These are phyloP conservation scores for Lachancea dasiensis DNA, from an alignment of 805 yeast species.

Conservation along the genomic window DNA sequence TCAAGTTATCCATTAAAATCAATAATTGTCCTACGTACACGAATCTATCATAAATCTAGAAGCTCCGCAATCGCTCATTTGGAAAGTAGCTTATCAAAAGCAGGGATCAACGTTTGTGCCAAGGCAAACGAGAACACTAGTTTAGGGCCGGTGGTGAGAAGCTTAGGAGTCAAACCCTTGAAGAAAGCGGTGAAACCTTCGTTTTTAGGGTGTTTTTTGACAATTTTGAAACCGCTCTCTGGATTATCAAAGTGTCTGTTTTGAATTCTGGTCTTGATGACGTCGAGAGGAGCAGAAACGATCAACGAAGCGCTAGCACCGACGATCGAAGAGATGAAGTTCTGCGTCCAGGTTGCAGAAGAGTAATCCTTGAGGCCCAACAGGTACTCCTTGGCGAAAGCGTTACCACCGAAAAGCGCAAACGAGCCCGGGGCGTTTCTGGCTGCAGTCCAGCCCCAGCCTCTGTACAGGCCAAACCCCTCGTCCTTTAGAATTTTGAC, in stretches of 20 bases:
- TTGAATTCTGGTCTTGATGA: constrained; percentile 97
- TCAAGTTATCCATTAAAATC: too few species aligned
- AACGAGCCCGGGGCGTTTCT: constrained; percentile 99
- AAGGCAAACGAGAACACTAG: constrained; percentile 96
- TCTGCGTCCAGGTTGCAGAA: constrained; percentile 90
- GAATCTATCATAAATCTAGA: background rate
- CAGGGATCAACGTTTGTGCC: constrained; percentile 96
- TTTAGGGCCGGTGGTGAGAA: constrained; percentile 97
- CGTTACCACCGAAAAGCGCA: constrained; percentile 96
- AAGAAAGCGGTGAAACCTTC: constrained; percentile 90
- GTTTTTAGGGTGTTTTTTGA: constrained; percentile 86
- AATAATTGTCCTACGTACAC: too few species aligned
- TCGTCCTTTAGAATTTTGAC: constrained; percentile 79
- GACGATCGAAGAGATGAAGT: constrained; percentile 87
- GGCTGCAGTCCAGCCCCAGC: constrained; percentile 99
- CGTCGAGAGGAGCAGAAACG: constrained; percentile 96
- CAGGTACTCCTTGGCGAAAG: constrained; percentile 95
- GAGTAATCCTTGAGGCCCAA: constrained; percentile 82
- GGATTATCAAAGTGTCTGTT: constrained; percentile 94
- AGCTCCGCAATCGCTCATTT: background rate
- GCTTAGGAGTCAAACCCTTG: constrained; percentile 94
- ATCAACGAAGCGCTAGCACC: constrained; percentile 97
- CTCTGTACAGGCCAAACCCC: constrained; percentile 90
- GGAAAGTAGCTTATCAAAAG: constrained; percentile 66
- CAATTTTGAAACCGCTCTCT: constrained; percentile 85